Conservation (phyloP, 2,329 filamentous ascomycete species). For the Tolypocladium pustulatum region DNA sequence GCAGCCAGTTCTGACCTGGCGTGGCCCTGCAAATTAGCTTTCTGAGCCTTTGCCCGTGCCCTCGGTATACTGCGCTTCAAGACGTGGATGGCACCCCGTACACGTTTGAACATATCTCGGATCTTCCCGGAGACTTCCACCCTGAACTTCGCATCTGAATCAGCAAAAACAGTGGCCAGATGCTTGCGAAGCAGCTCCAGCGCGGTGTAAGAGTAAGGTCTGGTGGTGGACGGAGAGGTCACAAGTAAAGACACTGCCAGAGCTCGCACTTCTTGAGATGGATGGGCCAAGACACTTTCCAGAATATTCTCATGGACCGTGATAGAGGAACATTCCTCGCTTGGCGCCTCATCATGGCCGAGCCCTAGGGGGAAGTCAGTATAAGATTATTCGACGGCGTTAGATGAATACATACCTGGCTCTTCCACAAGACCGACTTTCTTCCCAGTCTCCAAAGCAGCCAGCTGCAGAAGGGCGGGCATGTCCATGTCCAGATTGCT, state of each 20-base stretch:
- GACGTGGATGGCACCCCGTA: slow-evolving; percentile 55
- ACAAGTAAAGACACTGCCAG: slow-evolving; percentile 75
- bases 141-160: slow-evolving; percentile 77
- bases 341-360: slow-evolving; percentile 7
- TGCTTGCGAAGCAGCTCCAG: slow-evolving; percentile 54
- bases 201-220: slow-evolving; percentile 54
- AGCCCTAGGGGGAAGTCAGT: slow-evolving; percentile 12
- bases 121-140: slow-evolving; percentile 68
- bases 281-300: slow-evolving; percentile 41
- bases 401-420: slow-evolving; percentile 33
- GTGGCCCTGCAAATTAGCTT: slow-evolving; percentile 14
- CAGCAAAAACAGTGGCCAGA: slow-evolving; percentile 64
- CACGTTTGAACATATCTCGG: slow-evolving; percentile 65
- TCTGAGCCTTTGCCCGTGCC: slow-evolving; percentile 22
- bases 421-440: slow-evolving; percentile 60
- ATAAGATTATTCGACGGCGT: background rate
- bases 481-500: slow-evolving; percentile 35
- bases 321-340: slow-evolving; percentile 15
- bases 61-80: slow-evolving; percentile 35
- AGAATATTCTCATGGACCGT: slow-evolving; percentile 33
- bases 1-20: background rate
- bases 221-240: slow-evolving; percentile 63
- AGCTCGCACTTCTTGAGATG: slow-evolving; percentile 57
- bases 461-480: slow-evolving; percentile 50
- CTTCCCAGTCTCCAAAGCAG: slow-evolving; percentile 61